A percentile compares a stretch with the other conserved stretches of the same genome.
Conservation (phyloP, 2,329 filamentous ascomycete genomes). For the Epichloe glyceriae region DNA sequence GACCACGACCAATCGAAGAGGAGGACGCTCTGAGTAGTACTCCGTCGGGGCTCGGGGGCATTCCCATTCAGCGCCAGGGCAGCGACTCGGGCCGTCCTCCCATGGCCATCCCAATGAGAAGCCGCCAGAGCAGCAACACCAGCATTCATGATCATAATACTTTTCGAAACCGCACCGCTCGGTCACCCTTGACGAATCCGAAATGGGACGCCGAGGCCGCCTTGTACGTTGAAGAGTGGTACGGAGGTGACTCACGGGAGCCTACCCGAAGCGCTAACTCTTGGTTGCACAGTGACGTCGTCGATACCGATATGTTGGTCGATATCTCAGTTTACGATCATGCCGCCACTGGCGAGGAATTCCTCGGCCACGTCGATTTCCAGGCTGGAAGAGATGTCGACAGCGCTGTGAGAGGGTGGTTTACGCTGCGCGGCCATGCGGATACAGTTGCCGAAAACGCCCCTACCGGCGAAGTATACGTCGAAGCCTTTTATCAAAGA, state of each 20-base stretch:
- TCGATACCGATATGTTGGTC: constrained; percentile 79
- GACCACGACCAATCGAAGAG: constrained; percentile 53
- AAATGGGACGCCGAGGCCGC: constrained; percentile 92
- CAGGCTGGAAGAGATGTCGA: constrained; percentile 54
- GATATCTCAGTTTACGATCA: constrained; percentile 91
- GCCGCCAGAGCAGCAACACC: constrained; percentile 91
- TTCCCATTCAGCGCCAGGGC: constrained; percentile 54
- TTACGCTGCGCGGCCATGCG: constrained; percentile 60
- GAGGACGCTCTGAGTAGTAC: constrained; percentile 36
- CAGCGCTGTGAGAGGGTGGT: constrained; percentile 72
- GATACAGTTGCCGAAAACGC: constrained; percentile 60
- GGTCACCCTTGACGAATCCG: constrained; percentile 58
- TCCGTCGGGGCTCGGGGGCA: constrained; percentile 40
- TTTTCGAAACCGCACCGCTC: constrained; percentile 44
- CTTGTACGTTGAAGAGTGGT: constrained; percentile 52
- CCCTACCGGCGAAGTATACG: constrained; percentile 75
- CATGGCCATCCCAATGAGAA: constrained; percentile 95
- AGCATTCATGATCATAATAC: constrained; percentile 57
- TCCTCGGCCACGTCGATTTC: constrained; percentile 81
- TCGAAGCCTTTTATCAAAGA: constrained; percentile 75
- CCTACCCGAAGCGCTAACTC: constrained; percentile 3
- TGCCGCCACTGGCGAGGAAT: constrained; percentile 67
- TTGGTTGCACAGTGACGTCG: constrained; percentile 62
- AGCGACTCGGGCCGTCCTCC: constrained; percentile 70
- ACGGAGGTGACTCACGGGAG: neutral